phyloP scores from a whole-genome alignment of 371 early-diverging fungal species.

The Apophysomyces trapeziformis region DNA sequence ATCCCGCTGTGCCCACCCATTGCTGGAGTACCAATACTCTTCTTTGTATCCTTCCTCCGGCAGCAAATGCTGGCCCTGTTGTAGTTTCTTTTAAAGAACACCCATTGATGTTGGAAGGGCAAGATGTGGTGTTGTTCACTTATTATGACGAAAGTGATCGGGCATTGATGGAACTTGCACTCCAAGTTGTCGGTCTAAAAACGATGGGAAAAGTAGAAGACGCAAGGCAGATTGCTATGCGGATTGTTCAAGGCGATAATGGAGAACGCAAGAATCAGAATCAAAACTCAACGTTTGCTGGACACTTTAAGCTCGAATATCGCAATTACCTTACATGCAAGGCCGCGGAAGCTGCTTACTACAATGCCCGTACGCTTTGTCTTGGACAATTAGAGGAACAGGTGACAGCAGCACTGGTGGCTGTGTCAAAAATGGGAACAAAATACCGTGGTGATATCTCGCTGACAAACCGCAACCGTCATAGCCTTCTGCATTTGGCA shows the following conservation, averaged over 20 bases:
- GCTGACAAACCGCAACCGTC: conserved; percentile 45
- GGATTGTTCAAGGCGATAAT: conserved; percentile 65
- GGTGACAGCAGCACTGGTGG: conserved; percentile 31
- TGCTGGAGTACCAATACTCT: conserved; percentile 69
- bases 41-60: conserved; percentile 76
- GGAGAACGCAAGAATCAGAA: conserved; percentile 29
- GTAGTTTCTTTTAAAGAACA: conserved; percentile 68
- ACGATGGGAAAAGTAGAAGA: conserved; percentile 69
- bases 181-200: conserved; percentile 76
- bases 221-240: conserved; percentile 65
- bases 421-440: conserved; percentile 20
- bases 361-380: conserved; percentile 40
- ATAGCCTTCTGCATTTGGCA: conserved; percentile 57
- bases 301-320: conserved; percentile 18
- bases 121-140: conserved; percentile 56
- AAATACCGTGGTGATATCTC: conserved; percentile 28
- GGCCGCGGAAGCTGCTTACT: conserved; percentile 38
- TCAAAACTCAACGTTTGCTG: conserved; percentile 17
- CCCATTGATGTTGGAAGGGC: conserved; percentile 48
- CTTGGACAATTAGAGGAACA: conserved; percentile 37
- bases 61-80: conserved; percentile 68
- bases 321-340: conserved; percentile 28
- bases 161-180: conserved; percentile 75
- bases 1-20: conserved; percentile 63
- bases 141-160: conserved; percentile 76